A percentile compares a stretch with the other conserved stretches of the same genome.
Conservation (phyloP, 352 stramenopile species). For the Pythium monospermum region DNA sequence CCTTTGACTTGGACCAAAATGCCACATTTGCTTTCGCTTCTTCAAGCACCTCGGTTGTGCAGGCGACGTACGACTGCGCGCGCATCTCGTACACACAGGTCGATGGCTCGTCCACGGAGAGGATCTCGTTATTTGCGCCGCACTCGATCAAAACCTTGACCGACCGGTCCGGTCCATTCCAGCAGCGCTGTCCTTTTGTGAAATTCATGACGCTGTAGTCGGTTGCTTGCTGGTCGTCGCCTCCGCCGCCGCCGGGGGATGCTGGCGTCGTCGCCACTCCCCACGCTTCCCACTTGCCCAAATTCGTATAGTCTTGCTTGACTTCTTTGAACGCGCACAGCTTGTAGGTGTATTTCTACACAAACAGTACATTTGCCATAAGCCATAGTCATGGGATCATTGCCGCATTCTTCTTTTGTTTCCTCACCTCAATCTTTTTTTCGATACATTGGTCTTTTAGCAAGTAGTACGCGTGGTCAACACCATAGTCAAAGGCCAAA, state of each 20-base stretch:
- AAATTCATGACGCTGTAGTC: constrained; percentile 72
- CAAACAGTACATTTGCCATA: neutral
- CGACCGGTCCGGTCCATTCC: constrained; percentile 86
- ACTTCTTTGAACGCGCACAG: constrained; percentile 80
- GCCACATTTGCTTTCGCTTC: constrained; percentile 38
- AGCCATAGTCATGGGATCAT: no score
- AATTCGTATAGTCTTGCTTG: constrained; percentile 70
- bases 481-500: constrained; percentile 56
- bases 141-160: constrained; percentile 78
- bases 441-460: constrained; percentile 77
- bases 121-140: constrained; percentile 69
- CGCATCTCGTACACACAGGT: constrained; percentile 91
- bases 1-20: constrained; percentile 34
- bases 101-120: constrained; percentile 89
- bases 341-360: constrained; percentile 85
- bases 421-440: constrained; percentile 66
- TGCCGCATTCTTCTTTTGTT: no score
- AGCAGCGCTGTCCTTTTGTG: constrained; percentile 82
- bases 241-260: neutral
- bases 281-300: constrained; percentile 78
- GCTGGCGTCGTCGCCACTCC: constrained; percentile 9
- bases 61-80: constrained; percentile 61
- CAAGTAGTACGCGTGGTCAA: constrained; percentile 61
- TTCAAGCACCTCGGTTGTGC: constrained; percentile 39
- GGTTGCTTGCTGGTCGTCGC: constrained; percentile 1